These are phyloP conservation scores for Lachnellula cervina DNA, from an alignment of 2,329 filamentous ascomycete species.

Conservation along the genomic window DNA sequence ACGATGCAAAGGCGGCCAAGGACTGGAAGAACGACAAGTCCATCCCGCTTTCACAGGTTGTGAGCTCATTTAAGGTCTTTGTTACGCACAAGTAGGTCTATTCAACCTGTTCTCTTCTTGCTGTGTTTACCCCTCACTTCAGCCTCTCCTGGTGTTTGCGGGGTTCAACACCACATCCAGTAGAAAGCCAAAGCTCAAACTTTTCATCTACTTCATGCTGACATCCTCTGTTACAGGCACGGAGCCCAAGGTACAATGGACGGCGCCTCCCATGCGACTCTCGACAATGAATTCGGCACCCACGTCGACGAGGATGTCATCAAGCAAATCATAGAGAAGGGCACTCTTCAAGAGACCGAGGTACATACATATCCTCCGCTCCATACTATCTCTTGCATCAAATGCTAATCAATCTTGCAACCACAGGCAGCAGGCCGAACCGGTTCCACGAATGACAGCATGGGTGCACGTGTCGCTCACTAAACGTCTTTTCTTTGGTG, in stretches of 20 bases:
- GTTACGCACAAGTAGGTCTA: constrained; percentile 76
- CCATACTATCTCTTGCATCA: background rate
- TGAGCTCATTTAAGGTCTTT: constrained; percentile 86
- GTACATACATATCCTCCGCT: constrained; percentile 37
- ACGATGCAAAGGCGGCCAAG: constrained; percentile 57
- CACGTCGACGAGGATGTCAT: constrained; percentile 74
- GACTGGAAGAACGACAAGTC: constrained; percentile 80
- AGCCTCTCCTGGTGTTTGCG: background rate
- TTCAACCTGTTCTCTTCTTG: background rate
- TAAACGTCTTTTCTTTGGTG: constrained; percentile 12
- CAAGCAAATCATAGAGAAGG: constrained; percentile 73
- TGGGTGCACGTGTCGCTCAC: constrained; percentile 24
- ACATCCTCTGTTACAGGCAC: constrained; percentile 53
- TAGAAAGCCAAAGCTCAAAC: background rate
- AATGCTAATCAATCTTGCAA: constrained; percentile 11
- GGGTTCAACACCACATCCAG: background rate
- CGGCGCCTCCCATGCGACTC: constrained; percentile 63
- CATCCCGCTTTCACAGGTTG: constrained; percentile 76
- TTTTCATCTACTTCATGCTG: background rate
- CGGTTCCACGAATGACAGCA: constrained; percentile 32
- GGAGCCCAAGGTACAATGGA: constrained; percentile 79
- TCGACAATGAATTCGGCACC: constrained; percentile 87
- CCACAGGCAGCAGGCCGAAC: constrained; percentile 30
- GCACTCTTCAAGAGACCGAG: constrained; percentile 58
- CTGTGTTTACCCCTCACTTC: constrained; percentile 7